These are phyloP conservation scores for Collybia sp. DNA, from an alignment of 768 basidiomycete genomes.

Conservation along the genomic window DNA sequence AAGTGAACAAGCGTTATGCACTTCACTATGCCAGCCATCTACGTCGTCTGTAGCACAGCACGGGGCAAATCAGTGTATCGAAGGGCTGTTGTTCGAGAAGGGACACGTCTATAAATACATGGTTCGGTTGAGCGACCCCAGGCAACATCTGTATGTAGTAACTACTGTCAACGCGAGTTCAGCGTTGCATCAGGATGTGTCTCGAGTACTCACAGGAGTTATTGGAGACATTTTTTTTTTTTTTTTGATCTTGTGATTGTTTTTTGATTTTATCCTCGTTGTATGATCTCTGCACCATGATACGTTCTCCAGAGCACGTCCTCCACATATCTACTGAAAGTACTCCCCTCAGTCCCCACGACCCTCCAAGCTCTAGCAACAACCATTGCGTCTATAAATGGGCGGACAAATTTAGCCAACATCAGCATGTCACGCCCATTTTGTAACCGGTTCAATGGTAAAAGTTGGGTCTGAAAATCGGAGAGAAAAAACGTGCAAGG, in stretches of 20 bases:
- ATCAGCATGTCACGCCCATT: slow-evolving; percentile 46
- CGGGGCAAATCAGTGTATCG: no score
- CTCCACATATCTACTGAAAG: slow-evolving; percentile 66
- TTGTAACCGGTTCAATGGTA: slow-evolving; percentile 25
- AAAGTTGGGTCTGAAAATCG: slow-evolving; percentile 37
- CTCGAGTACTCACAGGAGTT: not conserved
- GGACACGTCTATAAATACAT: no score
- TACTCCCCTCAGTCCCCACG: slow-evolving; percentile 70
- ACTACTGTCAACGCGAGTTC: no score
- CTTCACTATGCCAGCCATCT: no score
- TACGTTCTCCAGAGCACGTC: slow-evolving; percentile 64
- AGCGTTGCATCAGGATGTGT: no score
- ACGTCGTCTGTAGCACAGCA: no score
- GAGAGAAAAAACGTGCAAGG: slow-evolving; percentile 59
- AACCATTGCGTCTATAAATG: slow-evolving; percentile 71
- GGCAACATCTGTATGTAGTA: no score
- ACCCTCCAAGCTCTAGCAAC: slow-evolving; percentile 51
- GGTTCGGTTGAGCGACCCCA: no score
- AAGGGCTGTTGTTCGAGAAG: no score
- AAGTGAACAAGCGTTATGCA: slow-evolving; percentile 1
- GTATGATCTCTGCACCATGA: slow-evolving; percentile 46
- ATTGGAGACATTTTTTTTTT: not conserved
- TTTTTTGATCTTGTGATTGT: no score
- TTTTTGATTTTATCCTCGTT: slow-evolving; percentile 35
- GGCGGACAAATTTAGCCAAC: slow-evolving; percentile 44